Evolutionary conservation across 2,329 filamentous ascomycete genomes (phyloP), one percentile per base, ranked within the genome.

Genomic region (Botryosphaeria dothidea): DNA sequence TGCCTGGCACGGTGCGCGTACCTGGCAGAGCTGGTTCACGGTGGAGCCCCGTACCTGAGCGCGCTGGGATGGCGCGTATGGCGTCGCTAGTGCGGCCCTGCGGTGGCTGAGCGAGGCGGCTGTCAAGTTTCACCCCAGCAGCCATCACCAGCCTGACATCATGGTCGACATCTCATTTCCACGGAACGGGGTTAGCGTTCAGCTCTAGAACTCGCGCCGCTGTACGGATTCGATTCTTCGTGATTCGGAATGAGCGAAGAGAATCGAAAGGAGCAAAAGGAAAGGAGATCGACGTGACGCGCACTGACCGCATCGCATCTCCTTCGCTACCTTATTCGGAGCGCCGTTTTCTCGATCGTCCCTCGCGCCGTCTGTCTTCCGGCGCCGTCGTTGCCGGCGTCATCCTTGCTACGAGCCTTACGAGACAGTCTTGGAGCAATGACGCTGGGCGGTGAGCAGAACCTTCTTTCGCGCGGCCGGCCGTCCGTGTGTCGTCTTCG

Each of bases 301-400:
- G 34, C 52, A 25, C 34, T 41, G 34, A 41, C 34, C 52, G 52
- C 11, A 23, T 38, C 21, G 45, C 45, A n/a, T 41, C 45, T 3
- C 25, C 45, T 19, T 8, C 45, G 19, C 13, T 25, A 27, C 13
- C 34, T 41, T 25, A 23, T 9, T 8, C 23, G 36, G 9, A 15
- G n/a, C 54, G 54, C 54, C 54, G 54, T 58, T 58, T 58, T 43
- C 31, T 34, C 38, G 17, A 58, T 58, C 38, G 38, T 45, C 54
- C 38, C 38, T 58, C 54, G 52, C 52, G 52, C 52, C 34, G 31
- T 21, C 34, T 21, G 11, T 45, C 17, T 29, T 31, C 34, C 17
- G 31, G 7, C n/a, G 29, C 13, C n/a, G 49, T 19, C 51, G 21
- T 13, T 19, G 21, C 17, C 9, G 38, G 54, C 21, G 23, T 17